Percentiles rank a stretch among this genome's conserved stretches.
Evolutionary conservation across 2,329 filamentous ascomycete species (phyloP).

Genomic region (Furcasterigmium sp.): DNA sequence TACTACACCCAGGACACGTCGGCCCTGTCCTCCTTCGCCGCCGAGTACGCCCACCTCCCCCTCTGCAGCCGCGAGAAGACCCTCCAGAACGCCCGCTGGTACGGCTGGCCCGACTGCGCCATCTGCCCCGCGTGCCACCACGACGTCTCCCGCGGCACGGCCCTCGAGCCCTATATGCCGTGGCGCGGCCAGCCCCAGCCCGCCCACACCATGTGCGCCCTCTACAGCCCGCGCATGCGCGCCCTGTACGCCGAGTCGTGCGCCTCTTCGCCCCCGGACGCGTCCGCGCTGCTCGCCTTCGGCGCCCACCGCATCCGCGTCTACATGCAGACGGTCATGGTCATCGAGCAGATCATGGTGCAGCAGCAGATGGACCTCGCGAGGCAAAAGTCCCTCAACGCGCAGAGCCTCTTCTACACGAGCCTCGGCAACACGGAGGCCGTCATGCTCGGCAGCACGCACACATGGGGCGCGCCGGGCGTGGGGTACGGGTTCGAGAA

Average conservation of each 20-base stretch:
- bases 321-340: constrained; percentile 25
- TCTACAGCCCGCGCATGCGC: constrained; percentile 32
- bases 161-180: constrained; percentile 21
- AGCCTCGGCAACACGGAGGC: constrained; percentile 13
- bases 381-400: constrained; percentile 18
- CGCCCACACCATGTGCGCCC: constrained; percentile 24
- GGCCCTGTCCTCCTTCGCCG: constrained; percentile 20
- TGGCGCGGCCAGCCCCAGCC: constrained; percentile 16
- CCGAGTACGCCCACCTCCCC: constrained; percentile 21
- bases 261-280: constrained; percentile 12
- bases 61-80: constrained; percentile 19
- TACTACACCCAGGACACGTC: constrained; percentile 19
- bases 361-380: constrained; percentile 17
- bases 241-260: constrained; percentile 24
- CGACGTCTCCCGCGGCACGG: constrained; percentile 21
- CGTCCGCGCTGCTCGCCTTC: constrained; percentile 16
- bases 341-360: constrained; percentile 18
- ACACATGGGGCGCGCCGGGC: constrained; percentile 21
- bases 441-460: not conserved
- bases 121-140: constrained; percentile 31
- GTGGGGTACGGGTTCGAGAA: constrained; percentile 26
- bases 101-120: constrained; percentile 28
- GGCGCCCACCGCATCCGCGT: constrained; percentile 21
- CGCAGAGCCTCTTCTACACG: constrained; percentile 19
- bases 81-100: constrained; percentile 19